phyloP scores from a whole-genome alignment of 345 rosid genomes.

The Pelargonium nanum region DNA sequence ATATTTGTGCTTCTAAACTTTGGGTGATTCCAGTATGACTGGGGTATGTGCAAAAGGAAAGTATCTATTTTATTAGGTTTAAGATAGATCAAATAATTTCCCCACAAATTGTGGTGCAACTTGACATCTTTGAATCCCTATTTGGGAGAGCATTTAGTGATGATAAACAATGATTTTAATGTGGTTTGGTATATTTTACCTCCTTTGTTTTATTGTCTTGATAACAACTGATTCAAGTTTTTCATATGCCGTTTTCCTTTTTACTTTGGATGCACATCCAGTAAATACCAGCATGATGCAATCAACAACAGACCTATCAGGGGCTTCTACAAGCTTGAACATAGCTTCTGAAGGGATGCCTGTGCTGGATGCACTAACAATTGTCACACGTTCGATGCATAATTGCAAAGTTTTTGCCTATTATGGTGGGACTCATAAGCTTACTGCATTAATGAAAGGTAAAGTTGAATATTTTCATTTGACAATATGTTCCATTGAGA shows the following conservation, averaged over 20 bases:
- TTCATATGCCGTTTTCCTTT: neutral
- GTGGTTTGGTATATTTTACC: neutral
- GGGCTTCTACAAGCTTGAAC: slow-evolving; percentile 28
- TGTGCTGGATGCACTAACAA: slow-evolving; percentile 46
- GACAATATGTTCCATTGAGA: neutral
- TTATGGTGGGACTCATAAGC: slow-evolving; percentile 58
- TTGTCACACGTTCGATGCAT: slow-evolving; percentile 53
- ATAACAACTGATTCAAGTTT: neutral
- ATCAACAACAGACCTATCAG: slow-evolving; percentile 21
- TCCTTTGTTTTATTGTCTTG: neutral
- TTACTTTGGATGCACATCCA: slow-evolving; percentile 21
- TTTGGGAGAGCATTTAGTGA: too few relatives aligned
- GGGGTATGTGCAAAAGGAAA: too few relatives aligned
- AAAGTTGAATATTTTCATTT: slow-evolving; percentile 4
- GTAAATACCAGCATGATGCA: slow-evolving; percentile 27
- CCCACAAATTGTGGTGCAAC: too few relatives aligned
- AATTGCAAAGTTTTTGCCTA: slow-evolving; percentile 60
- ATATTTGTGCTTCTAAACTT: too few relatives aligned
- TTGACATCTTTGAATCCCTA: too few relatives aligned
- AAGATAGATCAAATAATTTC: too few relatives aligned
- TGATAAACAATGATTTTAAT: too few relatives aligned
- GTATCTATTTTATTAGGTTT: too few relatives aligned
- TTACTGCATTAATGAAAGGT: slow-evolving; percentile 68
- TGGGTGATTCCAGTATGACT: too few relatives aligned
- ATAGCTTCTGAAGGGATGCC: slow-evolving; percentile 41